phyloP scores from a whole-genome alignment of 164 flowering plant genomes.

The Protea cynaroides region DNA sequence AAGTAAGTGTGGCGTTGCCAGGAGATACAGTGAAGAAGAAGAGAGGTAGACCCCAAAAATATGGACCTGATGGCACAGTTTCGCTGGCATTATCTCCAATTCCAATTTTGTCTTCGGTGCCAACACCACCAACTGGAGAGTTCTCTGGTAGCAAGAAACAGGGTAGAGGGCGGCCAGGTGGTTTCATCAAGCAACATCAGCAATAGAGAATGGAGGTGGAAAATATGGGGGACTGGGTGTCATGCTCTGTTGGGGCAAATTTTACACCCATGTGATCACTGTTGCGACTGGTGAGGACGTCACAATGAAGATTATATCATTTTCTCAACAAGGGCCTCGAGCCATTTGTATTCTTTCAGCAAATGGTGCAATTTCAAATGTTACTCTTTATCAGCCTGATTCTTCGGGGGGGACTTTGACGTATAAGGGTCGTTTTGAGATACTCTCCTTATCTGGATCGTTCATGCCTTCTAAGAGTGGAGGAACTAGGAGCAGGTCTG shows the following conservation, averaged over 20 bases:
- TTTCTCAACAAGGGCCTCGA: slow-evolving; percentile 98
- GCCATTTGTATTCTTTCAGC: slow-evolving; percentile 97
- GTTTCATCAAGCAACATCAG: slow-evolving; percentile 40
- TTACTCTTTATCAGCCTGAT: slow-evolving; percentile 96
- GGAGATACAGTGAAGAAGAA: slow-evolving; percentile 62
- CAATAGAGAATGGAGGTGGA: slow-evolving; percentile 40
- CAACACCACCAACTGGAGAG: slow-evolving; percentile 62
- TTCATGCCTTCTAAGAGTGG: slow-evolving; percentile 87
- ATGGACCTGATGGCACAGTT: slow-evolving; percentile 54
- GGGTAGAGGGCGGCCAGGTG: slow-evolving; percentile 64
- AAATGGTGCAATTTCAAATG: slow-evolving; percentile 93
- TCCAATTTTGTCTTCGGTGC: slow-evolving; percentile 71
- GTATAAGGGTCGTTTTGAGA: slow-evolving; percentile 99
- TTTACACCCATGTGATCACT: slow-evolving; percentile 66
- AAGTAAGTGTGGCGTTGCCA: slow-evolving; percentile 14
- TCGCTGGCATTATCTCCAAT: slow-evolving; percentile 68
- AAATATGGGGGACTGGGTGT: slow-evolving; percentile 45
- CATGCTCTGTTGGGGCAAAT: slow-evolving; percentile 58
- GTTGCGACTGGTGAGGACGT: slow-evolving; percentile 90
- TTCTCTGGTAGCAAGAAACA: slow-evolving; percentile 60
- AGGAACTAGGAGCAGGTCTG: slow-evolving; percentile 90
- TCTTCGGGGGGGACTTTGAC: slow-evolving; percentile 97
- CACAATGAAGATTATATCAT: slow-evolving; percentile 93
- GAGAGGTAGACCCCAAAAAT: slow-evolving; percentile 94
- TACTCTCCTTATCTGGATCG: slow-evolving; percentile 91